Evolutionary conservation across 2,329 filamentous ascomycete genomes (phyloP).

Genomic region (Tolypocladium guangdongense): DNA sequence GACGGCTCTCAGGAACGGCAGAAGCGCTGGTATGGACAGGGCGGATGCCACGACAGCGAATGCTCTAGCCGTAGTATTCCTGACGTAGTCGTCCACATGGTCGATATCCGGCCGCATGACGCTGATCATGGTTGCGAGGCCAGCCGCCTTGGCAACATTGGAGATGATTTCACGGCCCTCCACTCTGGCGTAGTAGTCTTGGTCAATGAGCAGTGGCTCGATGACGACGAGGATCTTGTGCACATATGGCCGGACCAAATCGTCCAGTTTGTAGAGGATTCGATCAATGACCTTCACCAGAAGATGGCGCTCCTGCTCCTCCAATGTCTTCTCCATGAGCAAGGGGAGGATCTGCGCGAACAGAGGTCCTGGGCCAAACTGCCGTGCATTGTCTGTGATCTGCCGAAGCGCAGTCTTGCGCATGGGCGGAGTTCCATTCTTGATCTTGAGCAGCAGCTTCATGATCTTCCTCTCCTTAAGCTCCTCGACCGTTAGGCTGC

Average conservation of each 20-base stretch:
- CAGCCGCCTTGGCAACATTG: constrained; percentile 92
- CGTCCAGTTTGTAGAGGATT: constrained; percentile 96
- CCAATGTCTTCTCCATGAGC: constrained; percentile 95
- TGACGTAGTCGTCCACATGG: constrained; percentile 94
- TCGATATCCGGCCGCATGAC: constrained; percentile 99
- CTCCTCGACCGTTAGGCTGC: constrained; percentile 83
- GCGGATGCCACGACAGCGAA: constrained; percentile 97
- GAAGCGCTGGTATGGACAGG: constrained; percentile 84
- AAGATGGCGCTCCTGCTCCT: constrained; percentile 95
- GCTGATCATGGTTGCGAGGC: constrained; percentile 97
- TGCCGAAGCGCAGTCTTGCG: constrained; percentile 95
- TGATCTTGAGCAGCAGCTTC: constrained; percentile 91
- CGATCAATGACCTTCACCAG: constrained; percentile 98
- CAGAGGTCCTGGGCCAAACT: constrained; percentile 85
- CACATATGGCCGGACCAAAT: constrained; percentile 88
- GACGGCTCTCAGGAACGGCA: constrained; percentile 90
- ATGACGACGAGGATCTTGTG: constrained; percentile 99
- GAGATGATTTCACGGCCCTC: constrained; percentile 98
- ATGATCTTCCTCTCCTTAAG: constrained; percentile 98
- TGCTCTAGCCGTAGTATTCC: constrained; percentile 92
- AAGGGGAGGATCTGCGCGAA: constrained; percentile 97
- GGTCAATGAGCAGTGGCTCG: constrained; percentile 96
- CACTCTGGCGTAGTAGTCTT: constrained; percentile 97
- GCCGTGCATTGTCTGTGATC: constrained; percentile 91
- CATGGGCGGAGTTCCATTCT: constrained; percentile 98